phyloP scores from a whole-genome alignment of 148 eudicot species.

The Silene latifolia region DNA sequence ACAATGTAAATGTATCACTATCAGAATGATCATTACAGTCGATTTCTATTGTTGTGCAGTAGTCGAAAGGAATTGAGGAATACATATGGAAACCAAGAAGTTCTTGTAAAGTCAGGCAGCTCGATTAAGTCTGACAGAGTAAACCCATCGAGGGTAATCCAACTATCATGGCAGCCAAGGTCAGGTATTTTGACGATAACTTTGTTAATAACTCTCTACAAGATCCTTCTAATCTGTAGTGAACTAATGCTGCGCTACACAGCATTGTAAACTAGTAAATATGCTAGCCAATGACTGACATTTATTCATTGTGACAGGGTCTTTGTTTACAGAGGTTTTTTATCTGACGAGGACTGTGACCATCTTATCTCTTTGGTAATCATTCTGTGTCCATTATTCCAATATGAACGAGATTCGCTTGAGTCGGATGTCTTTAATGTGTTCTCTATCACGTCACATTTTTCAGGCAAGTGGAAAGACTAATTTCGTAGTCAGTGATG shows the following conservation, averaged over 20 bases:
- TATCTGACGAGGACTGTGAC: conserved; percentile 76
- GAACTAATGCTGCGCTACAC: not conserved
- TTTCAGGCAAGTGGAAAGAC: conserved; percentile 39
- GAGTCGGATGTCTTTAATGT: conserved; percentile 3
- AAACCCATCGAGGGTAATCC: conserved; percentile 66
- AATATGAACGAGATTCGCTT: not conserved
- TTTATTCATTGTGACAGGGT: conserved; percentile 47
- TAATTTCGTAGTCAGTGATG: conserved; percentile 14
- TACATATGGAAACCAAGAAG: conserved; percentile 30
- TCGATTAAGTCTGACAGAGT: conserved; percentile 34
- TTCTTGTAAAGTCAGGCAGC: conserved; percentile 26
- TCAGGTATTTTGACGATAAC: conserved; percentile 54
- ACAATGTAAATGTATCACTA: conserved; percentile 8
- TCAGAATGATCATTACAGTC: not conserved
- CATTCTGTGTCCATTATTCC: conserved; percentile 1
- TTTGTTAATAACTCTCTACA: not conserved
- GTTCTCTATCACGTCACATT: not conserved
- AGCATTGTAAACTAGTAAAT: not conserved
- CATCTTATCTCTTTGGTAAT: conserved; percentile 67
- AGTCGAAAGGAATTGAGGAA: conserved; percentile 61
- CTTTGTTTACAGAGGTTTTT: conserved; percentile 64
- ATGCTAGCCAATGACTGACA: not conserved
- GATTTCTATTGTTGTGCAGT: conserved; percentile 27
- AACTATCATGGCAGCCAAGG: conserved; percentile 93
- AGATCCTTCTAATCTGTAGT: not conserved